These are phyloP conservation scores for Mycena alexandri DNA, from an alignment of 768 basidiomycete genomes.

Conservation along the genomic window DNA sequence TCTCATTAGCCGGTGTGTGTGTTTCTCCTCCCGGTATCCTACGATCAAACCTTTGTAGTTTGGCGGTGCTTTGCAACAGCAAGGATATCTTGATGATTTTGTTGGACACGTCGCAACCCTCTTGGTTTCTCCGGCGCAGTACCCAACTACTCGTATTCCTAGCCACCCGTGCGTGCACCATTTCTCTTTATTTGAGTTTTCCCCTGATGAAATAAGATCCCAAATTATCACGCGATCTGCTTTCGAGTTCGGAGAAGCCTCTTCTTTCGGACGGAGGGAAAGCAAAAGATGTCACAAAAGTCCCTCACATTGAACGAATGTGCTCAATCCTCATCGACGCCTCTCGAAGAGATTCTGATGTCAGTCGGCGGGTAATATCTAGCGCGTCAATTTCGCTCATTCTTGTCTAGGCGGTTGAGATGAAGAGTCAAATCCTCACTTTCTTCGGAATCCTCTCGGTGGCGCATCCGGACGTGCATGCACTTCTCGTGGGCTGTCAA, in stretches of 20 bases:
- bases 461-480: slow-evolving; percentile 53
- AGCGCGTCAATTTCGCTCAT: too few species aligned
- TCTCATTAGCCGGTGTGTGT: slow-evolving; percentile 52
- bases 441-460: slow-evolving; percentile 59
- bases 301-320: slow-evolving; percentile 61
- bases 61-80: slow-evolving; percentile 51
- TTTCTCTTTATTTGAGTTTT: slow-evolving; percentile 1
- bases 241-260: slow-evolving; percentile 51
- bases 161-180: slow-evolving; percentile 62
- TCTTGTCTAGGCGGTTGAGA: slow-evolving; percentile 23
- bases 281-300: slow-evolving; percentile 44
- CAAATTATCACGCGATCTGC: slow-evolving; percentile 56
- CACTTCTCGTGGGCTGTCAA: slow-evolving; percentile 58
- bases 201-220: slow-evolving; percentile 51
- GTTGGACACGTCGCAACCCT: slow-evolving; percentile 64
- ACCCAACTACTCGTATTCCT: slow-evolving; percentile 66
- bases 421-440: slow-evolving; percentile 53
- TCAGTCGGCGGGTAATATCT: slow-evolving; percentile 37
- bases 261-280: slow-evolving; percentile 36
- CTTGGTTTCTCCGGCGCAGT: slow-evolving; percentile 61
- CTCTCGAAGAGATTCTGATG: slow-evolving; percentile 55
- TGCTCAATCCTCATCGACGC: slow-evolving; percentile 63
- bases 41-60: slow-evolving; percentile 22
- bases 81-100: slow-evolving; percentile 59
- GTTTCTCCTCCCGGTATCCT: background rate